A percentile compares a stretch with the other conserved stretches of the same genome.
phyloP scores from a whole-genome alignment of 2,329 filamentous ascomycete genomes.

The Dothidotthia symphoricarpi region DNA sequence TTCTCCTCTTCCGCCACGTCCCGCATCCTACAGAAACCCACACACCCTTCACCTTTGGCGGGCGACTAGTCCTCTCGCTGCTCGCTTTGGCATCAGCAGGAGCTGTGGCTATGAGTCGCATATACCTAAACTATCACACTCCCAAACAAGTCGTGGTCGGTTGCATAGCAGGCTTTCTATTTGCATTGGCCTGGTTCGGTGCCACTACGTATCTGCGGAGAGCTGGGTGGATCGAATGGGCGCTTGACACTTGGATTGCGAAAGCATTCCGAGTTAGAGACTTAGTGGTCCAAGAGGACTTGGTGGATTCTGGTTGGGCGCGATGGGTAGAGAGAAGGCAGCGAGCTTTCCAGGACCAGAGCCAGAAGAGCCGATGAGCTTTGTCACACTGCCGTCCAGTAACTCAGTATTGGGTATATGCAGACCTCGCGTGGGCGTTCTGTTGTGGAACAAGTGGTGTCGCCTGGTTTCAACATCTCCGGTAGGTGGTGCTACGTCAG shows the following conservation, averaged over 20 bases:
- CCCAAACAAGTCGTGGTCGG: conserved; percentile 83
- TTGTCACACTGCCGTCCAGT: neutral
- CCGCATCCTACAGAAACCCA: conserved; percentile 49
- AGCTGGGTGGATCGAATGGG: conserved; percentile 70
- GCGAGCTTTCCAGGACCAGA: conserved; percentile 21
- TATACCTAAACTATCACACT: conserved; percentile 94
- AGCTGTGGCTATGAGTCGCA: conserved; percentile 71
- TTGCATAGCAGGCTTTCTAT: conserved; percentile 65
- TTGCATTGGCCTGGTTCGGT: conserved; percentile 76
- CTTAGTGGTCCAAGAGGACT: conserved; percentile 80
- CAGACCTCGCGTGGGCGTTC: too few relatives aligned
- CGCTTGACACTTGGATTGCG: conserved; percentile 63
- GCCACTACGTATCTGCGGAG: conserved; percentile 66
- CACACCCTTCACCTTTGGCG: conserved; percentile 58
- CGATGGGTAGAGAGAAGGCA: conserved; percentile 68
- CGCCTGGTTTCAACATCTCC: too few relatives aligned
- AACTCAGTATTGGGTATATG: too few relatives aligned
- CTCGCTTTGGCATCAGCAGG: conserved; percentile 43
- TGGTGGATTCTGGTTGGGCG: conserved; percentile 90
- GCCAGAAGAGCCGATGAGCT: conserved; percentile 26
- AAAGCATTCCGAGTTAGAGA: conserved; percentile 74
- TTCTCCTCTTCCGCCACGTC: conserved; percentile 75
- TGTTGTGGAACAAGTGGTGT: too few relatives aligned
- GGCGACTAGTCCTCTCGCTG: conserved; percentile 57
- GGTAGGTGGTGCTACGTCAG: too few relatives aligned